Evolutionary conservation across 2,329 filamentous ascomycete species (phyloP), one percentile per base, ranked within the genome.

Genomic region (Davidsoniella australis): DNA sequence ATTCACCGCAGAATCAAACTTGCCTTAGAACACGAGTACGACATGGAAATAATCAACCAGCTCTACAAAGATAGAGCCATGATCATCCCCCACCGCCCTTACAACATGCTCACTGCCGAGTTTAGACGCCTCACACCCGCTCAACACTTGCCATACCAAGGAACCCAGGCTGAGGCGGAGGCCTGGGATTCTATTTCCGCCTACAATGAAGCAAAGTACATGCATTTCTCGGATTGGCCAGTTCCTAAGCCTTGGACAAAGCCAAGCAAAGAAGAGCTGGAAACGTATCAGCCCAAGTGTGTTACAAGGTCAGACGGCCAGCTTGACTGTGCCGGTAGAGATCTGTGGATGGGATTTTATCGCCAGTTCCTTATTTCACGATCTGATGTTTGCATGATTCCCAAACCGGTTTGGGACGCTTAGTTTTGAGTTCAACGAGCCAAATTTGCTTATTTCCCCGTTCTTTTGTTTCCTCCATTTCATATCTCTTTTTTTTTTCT

Each of bases 181-280:
- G 55, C 57, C 2, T 84, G 79, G 77, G 72, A 82, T 56, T 68
- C 78, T 0, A 18, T 61, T 52, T 48, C 60, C 33, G 67, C 69
- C 1, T 65, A 74, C 47, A 68, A 68, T 12, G 76, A 82, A 56
- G 75, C 77, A 5, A 82, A 81, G 54, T 68, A 80, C 4, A 65
- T 85, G 2, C 80, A 85, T 59, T 85, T 84, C 59, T 80, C 75
- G 10, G 81, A 85, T 57, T 82, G 75, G 75, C 81, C 80, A 1
- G 56, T 82, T 5, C 78, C 79, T 0, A 85, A 85, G 52, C 69
- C 69, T 0, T 72, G 69, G 69, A 52, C 55, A 63, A 57, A 41
- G 0, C 55, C 55, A 0, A 23, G 51, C 1, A 52, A 56, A 0
- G 42, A 50, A 0, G 23, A 54, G 0, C 45, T 56, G 7, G 29